Conservation (phyloP, 2,329 filamentous ascomycete species). For the Ceratocystis colombiana region DNA sequence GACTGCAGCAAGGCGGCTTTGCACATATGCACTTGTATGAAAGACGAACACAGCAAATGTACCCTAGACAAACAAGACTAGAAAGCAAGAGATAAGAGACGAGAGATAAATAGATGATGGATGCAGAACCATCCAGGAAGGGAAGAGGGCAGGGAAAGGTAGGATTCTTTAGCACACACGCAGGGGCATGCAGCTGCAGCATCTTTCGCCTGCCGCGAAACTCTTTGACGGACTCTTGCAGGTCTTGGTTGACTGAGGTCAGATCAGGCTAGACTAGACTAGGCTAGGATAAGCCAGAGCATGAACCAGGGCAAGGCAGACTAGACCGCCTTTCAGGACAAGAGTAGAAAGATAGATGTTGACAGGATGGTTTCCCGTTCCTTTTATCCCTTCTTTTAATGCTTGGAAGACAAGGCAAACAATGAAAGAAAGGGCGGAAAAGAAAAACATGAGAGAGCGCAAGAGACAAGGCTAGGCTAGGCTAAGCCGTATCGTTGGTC, state of each 20-base stretch:
- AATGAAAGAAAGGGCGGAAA: neutral
- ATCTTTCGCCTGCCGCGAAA: conserved; percentile 5
- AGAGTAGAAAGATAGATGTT: neutral
- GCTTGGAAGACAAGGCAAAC: neutral
- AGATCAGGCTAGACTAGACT: neutral
- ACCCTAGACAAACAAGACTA: neutral
- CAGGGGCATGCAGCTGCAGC: conserved; percentile 11
- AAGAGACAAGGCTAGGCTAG: neutral
- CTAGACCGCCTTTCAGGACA: conserved; percentile 6
- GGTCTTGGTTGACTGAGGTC: neutral
- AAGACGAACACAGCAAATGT: neutral
- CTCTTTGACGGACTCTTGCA: conserved; percentile 7
- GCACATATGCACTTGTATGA: neutral
- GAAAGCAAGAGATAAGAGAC: no score
- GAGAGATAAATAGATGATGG: no score
- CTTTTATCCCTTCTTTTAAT: neutral
- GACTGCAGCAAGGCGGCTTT: neutral
- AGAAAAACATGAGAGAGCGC: neutral
- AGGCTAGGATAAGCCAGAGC: no score
- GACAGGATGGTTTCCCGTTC: neutral
- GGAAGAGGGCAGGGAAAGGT: no score
- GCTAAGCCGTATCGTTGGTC: neutral
- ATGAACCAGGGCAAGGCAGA: neutral
- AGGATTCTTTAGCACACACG: conserved; percentile 9
- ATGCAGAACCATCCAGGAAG: no score